Evolutionary conservation across 371 early-diverging fungal genomes (phyloP).

Genomic region (Mucor racemosus): DNA sequence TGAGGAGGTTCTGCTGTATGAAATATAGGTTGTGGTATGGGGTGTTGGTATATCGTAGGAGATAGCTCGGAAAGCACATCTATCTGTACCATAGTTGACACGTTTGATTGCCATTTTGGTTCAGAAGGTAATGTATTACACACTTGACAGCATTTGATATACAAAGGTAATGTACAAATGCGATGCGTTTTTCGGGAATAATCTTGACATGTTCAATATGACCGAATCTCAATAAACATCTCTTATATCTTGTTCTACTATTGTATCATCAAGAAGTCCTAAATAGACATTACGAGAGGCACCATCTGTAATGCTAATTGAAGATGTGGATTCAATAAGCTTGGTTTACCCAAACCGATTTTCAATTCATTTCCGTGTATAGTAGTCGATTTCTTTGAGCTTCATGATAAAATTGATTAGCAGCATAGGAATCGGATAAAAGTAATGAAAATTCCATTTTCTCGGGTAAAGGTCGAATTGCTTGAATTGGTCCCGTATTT

Average conservation of each 20-base stretch:
- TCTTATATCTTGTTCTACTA: slow-evolving; percentile 57
- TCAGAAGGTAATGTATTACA: slow-evolving; percentile 62
- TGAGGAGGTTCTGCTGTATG: not conserved
- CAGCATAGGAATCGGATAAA: slow-evolving; percentile 75
- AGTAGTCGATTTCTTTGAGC: slow-evolving; percentile 43
- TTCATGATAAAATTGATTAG: slow-evolving; percentile 62
- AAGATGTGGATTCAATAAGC: slow-evolving; percentile 53
- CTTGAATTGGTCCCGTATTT: slow-evolving; percentile 78
- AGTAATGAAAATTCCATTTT: slow-evolving; percentile 82
- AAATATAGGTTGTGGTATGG: slow-evolving; percentile 1
- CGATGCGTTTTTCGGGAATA: slow-evolving; percentile 72
- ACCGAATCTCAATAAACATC: slow-evolving; percentile 68
- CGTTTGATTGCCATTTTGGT: slow-evolving; percentile 57
- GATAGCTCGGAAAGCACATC: not conserved
- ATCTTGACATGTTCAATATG: slow-evolving; percentile 75
- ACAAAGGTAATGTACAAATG: slow-evolving; percentile 82
- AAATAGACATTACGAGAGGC: slow-evolving; percentile 82
- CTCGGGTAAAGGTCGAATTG: slow-evolving; percentile 73
- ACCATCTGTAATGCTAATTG: slow-evolving; percentile 65
- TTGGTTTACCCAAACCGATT: slow-evolving; percentile 82
- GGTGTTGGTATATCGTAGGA: slow-evolving; percentile 1
- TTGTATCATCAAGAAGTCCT: slow-evolving; percentile 65
- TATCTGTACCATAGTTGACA: slow-evolving; percentile 61
- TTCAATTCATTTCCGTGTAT: slow-evolving; percentile 63
- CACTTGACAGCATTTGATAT: slow-evolving; percentile 75